Percentiles rank a stretch among this genome's conserved stretches.
Evolutionary conservation across 495 filamentous ascomycete genomes (phyloP).

Genomic region (Mytilinidion resinicola): DNA sequence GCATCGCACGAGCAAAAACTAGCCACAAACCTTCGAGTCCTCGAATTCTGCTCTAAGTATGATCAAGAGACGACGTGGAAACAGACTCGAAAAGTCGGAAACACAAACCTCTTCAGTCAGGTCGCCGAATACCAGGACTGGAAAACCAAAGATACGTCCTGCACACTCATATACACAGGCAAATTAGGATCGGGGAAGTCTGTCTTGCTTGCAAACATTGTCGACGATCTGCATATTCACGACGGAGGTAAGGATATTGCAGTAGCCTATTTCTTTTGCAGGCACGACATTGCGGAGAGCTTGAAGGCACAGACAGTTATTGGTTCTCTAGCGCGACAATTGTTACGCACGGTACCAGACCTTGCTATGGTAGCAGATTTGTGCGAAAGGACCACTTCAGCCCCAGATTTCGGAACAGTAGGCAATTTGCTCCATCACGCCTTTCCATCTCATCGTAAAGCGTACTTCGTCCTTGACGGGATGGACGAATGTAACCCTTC

Average conservation of each 20-base stretch:
- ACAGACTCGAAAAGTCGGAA: conserved; percentile 40
- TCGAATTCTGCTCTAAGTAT: conserved; percentile 40
- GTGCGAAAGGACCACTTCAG: conserved; percentile 16
- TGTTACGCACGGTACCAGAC: conserved; percentile 26
- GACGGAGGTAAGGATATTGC: conserved; percentile 9
- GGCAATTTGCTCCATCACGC: conserved; percentile 16
- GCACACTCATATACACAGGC: conserved; percentile 36
- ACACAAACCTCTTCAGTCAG: conserved; percentile 30
- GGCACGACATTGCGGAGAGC: conserved; percentile 38
- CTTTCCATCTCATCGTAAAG: conserved; percentile 24
- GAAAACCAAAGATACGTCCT: conserved; percentile 30
- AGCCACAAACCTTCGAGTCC: conserved; percentile 22
- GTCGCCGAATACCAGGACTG: conserved; percentile 35
- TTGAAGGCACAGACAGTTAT: conserved; percentile 38
- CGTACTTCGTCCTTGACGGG: conserved; percentile 37
- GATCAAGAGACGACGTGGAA: conserved; percentile 42
- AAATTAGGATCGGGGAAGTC: conserved; percentile 43
- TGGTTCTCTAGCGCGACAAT: conserved; percentile 39
- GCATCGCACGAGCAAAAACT: conserved; percentile 28
- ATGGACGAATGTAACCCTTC: conserved; percentile 35
- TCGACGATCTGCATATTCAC: conserved; percentile 38
- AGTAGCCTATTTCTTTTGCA: conserved; percentile 44
- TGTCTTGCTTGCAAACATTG: conserved; percentile 40
- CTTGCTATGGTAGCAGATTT: conserved; percentile 19
- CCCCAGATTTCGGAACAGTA: conserved; percentile 26